phyloP scores from a whole-genome alignment of 2,329 filamentous ascomycete genomes.

The Shiraia bambusicola region DNA sequence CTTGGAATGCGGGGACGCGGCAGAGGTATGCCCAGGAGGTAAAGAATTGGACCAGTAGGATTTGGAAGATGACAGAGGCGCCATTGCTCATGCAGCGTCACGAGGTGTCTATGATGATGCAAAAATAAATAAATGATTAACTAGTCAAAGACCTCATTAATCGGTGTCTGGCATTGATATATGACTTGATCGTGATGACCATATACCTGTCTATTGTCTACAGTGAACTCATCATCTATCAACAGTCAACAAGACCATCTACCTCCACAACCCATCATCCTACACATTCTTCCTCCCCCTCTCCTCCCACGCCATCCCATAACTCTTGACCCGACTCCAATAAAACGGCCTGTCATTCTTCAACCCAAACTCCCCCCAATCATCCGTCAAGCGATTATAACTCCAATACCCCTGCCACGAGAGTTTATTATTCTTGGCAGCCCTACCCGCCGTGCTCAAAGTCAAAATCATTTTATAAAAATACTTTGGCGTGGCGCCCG shows the following conservation, averaged over 20 bases:
- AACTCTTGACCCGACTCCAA: constrained; percentile 64
- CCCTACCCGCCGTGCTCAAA: constrained; percentile 62
- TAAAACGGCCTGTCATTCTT: constrained; percentile 64
- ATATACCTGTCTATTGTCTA: background rate
- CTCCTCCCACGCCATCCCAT: constrained; percentile 47
- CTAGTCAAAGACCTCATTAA: background rate
- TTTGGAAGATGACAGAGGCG: constrained; percentile 30
- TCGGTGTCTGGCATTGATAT: background rate
- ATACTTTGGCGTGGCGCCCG: constrained; percentile 77
- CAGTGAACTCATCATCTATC: background rate
- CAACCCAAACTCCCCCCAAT: constrained; percentile 79
- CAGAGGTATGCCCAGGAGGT: constrained; percentile 79
- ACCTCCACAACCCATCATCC: background rate
- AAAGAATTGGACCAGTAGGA: constrained; percentile 21
- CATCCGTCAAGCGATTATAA: constrained; percentile 85
- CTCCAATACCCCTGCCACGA: constrained; percentile 88
- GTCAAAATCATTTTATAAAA: constrained; percentile 79
- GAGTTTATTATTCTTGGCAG: constrained; percentile 79
- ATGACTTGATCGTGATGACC: too few species aligned
- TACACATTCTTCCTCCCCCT: constrained; percentile 11
- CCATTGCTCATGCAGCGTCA: constrained; percentile 8
- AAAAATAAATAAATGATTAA: constrained; percentile 14
- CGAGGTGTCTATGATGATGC: constrained; percentile 38
- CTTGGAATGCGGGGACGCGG: constrained; percentile 71
- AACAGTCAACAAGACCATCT: background rate